Evolutionary conservation across 2,329 filamentous ascomycete species (phyloP).

Genomic region (Immersiporthe knoxdaviesiana): DNA sequence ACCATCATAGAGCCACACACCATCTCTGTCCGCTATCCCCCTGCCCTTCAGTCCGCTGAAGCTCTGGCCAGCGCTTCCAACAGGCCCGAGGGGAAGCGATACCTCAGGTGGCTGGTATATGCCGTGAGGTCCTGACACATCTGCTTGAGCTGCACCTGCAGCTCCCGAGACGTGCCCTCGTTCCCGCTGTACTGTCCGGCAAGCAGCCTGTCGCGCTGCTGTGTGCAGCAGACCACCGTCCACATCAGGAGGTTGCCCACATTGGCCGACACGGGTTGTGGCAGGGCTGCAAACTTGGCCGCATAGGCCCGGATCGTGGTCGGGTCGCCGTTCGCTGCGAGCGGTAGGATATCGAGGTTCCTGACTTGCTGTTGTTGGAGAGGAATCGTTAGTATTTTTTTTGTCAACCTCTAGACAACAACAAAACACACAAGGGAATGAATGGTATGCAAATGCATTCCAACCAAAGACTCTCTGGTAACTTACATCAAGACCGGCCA

Average conservation of each 20-base stretch:
- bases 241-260: constrained; percentile 91
- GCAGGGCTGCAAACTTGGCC: constrained; percentile 76
- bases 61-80: constrained; percentile 87
- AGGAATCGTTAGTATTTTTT: background rate
- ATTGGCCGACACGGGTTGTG: constrained; percentile 82
- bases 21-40: too few species aligned
- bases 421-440: too few species aligned
- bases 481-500: constrained; percentile 62
- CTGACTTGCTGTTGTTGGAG: constrained; percentile 62
- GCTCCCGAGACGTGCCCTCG: constrained; percentile 63
- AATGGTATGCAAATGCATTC: background rate
- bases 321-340: constrained; percentile 75
- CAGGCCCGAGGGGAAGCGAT: constrained; percentile 82
- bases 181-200: constrained; percentile 75
- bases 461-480: background rate
- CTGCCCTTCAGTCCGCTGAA: constrained; percentile 61
- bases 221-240: constrained; percentile 85
- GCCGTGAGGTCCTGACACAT: constrained; percentile 90
- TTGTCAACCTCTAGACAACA: too few species aligned
- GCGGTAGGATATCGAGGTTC: constrained; percentile 75
- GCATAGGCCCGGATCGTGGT: constrained; percentile 78
- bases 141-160: constrained; percentile 73
- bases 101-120: constrained; percentile 90
- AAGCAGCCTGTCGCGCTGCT: constrained; percentile 73
- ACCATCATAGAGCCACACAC: background rate